Evolutionary conservation across 73 alveolate species (phyloP), one percentile per base, ranked within the genome.

Genomic region (Paramecium tetraurelia): DNA sequence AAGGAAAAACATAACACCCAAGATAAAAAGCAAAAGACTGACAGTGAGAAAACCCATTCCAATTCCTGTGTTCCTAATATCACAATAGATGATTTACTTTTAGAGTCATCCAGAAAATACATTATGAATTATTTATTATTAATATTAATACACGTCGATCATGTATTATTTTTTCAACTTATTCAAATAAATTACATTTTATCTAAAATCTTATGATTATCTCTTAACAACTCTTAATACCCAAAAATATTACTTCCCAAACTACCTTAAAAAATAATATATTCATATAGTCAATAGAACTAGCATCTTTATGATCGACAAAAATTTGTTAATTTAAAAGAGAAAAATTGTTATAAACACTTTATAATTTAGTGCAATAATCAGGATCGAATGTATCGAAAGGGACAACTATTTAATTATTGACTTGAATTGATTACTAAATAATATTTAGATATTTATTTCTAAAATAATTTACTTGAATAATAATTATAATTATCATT

Each of bases 21-120:
- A 43, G 1, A 43, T 72, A 72, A 72, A 72, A 22, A 72, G 57
- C 58, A 33, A 22, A 36, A 72, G 59, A 72, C 86, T 72, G 36
- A 40, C 86, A 20, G 59, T 72, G 59, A 72, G 86, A 72, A 72
- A 72, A 72, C 86, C 86, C 86, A 72, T 72, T 72, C 86, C 84
- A 33, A 63, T 63, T 63, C 84, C 84, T 63, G 84, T 63, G 84
- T 63, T 63, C 48, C 84, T 63, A 63, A 63, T 63, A 63, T 63
- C 46, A 27, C 84, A 27, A 72, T 72, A 36, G 36, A 72, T 36
- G 46, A 38, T 40, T 35, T 72, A 72, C 86, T 72, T 72, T 72
- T 72, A 72, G 86, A 72, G 59, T 72, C 86, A 43, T 72, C 86
- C 20, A 72, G 59, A 43, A 72, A 72, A 11, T 72, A 72, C 86